Percentiles rank a stretch among this genome's conserved stretches.
These are phyloP conservation scores for Jacaranda copaia DNA, from an alignment of 257 asterid genomes.

Conservation along the genomic window DNA sequence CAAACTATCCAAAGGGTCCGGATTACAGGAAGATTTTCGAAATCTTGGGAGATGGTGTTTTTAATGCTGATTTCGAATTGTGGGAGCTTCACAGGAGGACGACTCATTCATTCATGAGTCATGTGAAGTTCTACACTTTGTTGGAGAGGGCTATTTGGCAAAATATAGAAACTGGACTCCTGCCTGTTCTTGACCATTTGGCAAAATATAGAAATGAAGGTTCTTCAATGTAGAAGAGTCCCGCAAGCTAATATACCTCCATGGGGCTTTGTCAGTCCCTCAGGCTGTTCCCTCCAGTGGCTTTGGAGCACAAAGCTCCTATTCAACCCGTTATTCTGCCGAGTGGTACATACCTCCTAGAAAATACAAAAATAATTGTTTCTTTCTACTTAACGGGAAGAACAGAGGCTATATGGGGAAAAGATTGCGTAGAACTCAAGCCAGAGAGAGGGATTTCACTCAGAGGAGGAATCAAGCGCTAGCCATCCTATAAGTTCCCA, in stretches of 20 bases:
- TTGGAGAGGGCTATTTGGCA: slow-evolving; percentile 21
- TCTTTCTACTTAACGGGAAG: slow-evolving; percentile 64
- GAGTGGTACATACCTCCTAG: slow-evolving; percentile 37
- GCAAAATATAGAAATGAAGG: slow-evolving; percentile 40
- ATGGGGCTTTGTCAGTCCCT: slow-evolving; percentile 64
- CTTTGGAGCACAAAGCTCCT: slow-evolving; percentile 33
- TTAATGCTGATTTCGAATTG: not conserved
- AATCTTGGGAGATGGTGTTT: no score
- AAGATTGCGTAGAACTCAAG: slow-evolving; percentile 56
- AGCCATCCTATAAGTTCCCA: slow-evolving; percentile 68
- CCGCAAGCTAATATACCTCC: slow-evolving; percentile 52
- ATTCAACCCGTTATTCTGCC: slow-evolving; percentile 45
- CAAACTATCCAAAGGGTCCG: no score
- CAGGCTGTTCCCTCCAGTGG: slow-evolving; percentile 56
- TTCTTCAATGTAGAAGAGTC: slow-evolving; percentile 44
- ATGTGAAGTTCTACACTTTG: slow-evolving; percentile 18
- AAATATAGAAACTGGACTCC: not conserved
- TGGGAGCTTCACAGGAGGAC: slow-evolving; percentile 46
- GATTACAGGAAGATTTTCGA: no score
- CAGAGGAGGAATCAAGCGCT: slow-evolving; percentile 49
- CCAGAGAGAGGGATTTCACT: slow-evolving; percentile 35
- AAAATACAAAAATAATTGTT: slow-evolving; percentile 41
- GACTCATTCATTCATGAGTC: slow-evolving; percentile 30
- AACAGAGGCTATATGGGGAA: slow-evolving; percentile 61
- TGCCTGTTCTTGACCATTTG: slow-evolving; percentile 32